Evolutionary conservation across 2,329 filamentous ascomycete genomes (phyloP).

Genomic region (Xylariaceae sp.): DNA sequence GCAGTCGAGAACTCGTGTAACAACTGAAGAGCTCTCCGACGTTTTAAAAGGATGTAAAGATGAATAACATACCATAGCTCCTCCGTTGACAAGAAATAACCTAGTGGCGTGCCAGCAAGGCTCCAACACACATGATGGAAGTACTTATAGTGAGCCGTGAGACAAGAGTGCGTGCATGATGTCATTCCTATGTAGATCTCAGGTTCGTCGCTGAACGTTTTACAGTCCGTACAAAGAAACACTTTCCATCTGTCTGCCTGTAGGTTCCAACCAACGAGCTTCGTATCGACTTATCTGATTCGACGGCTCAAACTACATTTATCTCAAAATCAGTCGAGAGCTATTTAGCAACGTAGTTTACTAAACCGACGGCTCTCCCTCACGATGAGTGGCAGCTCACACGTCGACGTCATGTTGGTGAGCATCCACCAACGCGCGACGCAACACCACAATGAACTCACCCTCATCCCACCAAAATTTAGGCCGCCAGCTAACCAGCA

Average conservation of each 20-base stretch:
- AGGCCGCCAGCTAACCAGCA: neutral
- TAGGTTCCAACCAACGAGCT: too few species aligned
- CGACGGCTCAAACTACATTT: too few species aligned
- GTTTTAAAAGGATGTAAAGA: neutral
- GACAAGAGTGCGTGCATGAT: neutral
- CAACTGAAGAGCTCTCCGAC: neutral
- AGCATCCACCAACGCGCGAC: slow-evolving; percentile 10
- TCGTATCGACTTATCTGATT: too few species aligned
- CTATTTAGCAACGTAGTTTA: too few species aligned
- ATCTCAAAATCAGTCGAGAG: too few species aligned
- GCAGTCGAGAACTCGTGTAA: neutral
- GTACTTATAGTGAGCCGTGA: neutral
- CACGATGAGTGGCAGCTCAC: slow-evolving; percentile 27
- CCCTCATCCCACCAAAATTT: neutral
- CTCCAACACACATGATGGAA: neutral
- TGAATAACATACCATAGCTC: neutral
- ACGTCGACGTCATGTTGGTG: slow-evolving; percentile 29
- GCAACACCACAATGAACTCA: neutral
- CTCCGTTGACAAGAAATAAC: neutral
- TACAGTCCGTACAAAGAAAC: too few species aligned
- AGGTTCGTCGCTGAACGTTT: too few species aligned
- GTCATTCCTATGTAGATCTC: neutral
- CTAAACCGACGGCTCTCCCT: neutral
- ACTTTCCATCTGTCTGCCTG: too few species aligned
- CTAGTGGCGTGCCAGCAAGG: neutral